Evolutionary conservation across 192 early-diverging fungal species (phyloP), one percentile per base, ranked within the genome.

Genomic region (Backusella parvicylindrica): DNA sequence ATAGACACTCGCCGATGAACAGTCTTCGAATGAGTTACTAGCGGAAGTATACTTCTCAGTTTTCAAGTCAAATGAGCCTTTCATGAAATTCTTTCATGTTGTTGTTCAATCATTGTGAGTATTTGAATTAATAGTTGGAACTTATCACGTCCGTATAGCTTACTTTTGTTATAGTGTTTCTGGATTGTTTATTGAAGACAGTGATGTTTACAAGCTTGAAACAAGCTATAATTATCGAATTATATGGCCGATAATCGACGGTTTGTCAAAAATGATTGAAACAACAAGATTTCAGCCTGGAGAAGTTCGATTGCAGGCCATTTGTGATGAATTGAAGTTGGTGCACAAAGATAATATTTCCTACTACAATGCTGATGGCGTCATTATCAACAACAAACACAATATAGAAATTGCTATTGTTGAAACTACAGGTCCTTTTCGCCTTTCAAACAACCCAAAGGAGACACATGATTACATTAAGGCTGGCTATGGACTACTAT

Each of bases 61-160:
- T 64, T 64, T 64, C 63, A 64, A 30, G 28, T 64, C 63, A 64
- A 64, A 64, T 64, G 26, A 64, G 63, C 63, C 63, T 64, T 64
- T 64, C 63, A 64, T 64, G 63, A 64, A 64, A 30, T 64, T 21
- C 63, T 30, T 64, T 64, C 63, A 64, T 64, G 26, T 23, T 30
- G 63, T 64, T 3, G 63, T 64, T 30, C 63, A 64, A 64, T 64
- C 63, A 64, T 64, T 64, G 15, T 64, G 28, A 64, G 26, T 30
- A 64, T 64, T 64, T 23, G 26, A 30, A 30, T 64, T 30, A 64
- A 64, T 64, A 30, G 30, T 64, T 64, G 63, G 63, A 64, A 64
- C 63, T 30, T 64, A 64, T 64, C 4, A 11, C 28, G 9, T 64
- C 63, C 63, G 26, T 64, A 64, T 64, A 64, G 63, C 63, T 64